These are phyloP conservation scores for Aspergillus tanneri DNA, from an alignment of 2,329 filamentous ascomycete species.

Conservation along the genomic window DNA sequence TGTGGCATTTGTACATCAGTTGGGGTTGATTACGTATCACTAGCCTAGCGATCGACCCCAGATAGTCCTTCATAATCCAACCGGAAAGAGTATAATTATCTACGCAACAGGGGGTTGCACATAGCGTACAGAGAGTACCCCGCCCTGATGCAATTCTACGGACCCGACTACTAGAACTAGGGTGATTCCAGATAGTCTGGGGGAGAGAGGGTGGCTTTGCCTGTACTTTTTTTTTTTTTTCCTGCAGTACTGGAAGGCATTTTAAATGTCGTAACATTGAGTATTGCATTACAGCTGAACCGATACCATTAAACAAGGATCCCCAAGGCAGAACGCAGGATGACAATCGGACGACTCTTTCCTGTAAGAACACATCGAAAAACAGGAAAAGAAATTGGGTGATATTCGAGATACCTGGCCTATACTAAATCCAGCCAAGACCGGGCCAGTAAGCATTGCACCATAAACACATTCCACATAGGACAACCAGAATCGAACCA, in stretches of 20 bases:
- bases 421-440: constrained; percentile 31
- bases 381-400: constrained; percentile 21
- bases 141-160: no score
- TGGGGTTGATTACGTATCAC: no score
- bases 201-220: not conserved
- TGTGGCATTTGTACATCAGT: no score
- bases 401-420: constrained; percentile 34
- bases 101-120: no score
- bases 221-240: not conserved
- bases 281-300: constrained; percentile 2
- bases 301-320: constrained; percentile 1
- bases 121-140: no score
- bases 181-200: no score
- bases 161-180: no score
- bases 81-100: no score
- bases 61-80: no score
- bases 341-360: not conserved
- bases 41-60: no score
- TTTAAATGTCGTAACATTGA: not conserved
- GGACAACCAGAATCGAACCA: constrained; percentile 23
- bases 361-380: not conserved
- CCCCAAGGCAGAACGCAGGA: not conserved
- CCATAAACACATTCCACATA: constrained; percentile 24
- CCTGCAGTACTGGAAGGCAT: not conserved
- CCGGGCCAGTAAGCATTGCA: constrained; percentile 26